Evolutionary conservation across 768 basidiomycete species (phyloP).

Genomic region (Boletus rubropictus): DNA sequence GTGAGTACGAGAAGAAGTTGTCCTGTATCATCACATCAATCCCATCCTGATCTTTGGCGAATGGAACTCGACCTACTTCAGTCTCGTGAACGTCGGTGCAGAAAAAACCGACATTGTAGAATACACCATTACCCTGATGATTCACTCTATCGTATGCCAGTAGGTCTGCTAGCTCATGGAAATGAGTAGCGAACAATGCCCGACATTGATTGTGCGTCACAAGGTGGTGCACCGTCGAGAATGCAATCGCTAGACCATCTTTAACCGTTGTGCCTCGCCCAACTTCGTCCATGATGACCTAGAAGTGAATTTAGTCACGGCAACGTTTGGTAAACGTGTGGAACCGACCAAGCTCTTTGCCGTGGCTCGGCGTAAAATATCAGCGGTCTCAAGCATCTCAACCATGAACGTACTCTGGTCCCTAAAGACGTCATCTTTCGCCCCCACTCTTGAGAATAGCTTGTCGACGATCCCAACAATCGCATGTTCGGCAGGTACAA

Average conservation of each 20-base stretch:
- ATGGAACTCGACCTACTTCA: conserved; percentile 43
- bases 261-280: conserved; percentile 90
- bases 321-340: not conserved
- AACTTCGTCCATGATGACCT: conserved; percentile 99
- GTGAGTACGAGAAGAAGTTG: conserved; percentile 77
- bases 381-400: conserved; percentile 93
- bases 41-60: not conserved
- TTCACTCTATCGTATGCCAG: conserved; percentile 51
- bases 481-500: conserved; percentile 84
- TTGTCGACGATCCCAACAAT: conserved; percentile 82
- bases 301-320: conserved; percentile 5
- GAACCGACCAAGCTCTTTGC: conserved; percentile 67
- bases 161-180: conserved; percentile 88
- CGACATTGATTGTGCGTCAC: conserved; percentile 65
- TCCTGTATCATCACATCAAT: conserved; percentile 40
- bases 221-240: conserved; percentile 82
- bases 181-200: conserved; percentile 97
- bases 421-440: conserved; percentile 89
- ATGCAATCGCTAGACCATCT: conserved; percentile 92
- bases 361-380: conserved; percentile 83
- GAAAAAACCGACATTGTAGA: conserved; percentile 70
- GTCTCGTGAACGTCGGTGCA: conserved; percentile 84
- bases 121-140: conserved; percentile 40
- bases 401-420: conserved; percentile 97
- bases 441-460: conserved; percentile 91